Percentiles rank a stretch among this genome's conserved stretches.
phyloP scores from a whole-genome alignment of 2,329 filamentous ascomycete genomes.

The Xylariaceae sp. region DNA sequence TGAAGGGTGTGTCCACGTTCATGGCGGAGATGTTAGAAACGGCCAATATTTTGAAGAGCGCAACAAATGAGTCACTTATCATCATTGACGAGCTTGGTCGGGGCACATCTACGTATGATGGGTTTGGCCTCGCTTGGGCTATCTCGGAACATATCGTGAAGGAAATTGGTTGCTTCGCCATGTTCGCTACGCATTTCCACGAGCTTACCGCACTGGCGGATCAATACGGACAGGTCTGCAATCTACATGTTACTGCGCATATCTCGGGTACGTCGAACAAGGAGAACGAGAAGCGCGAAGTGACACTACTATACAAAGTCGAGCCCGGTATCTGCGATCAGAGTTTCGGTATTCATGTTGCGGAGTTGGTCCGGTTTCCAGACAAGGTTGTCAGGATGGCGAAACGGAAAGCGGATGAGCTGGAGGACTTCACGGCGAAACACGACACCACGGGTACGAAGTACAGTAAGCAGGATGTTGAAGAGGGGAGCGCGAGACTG shows the following conservation, averaged over 20 bases:
- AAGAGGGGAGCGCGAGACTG: slow-evolving; percentile 78
- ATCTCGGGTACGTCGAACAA: slow-evolving; percentile 50
- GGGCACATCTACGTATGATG: slow-evolving; percentile 96
- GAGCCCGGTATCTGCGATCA: slow-evolving; percentile 95
- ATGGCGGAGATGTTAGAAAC: slow-evolving; percentile 99
- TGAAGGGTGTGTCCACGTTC: slow-evolving; percentile 97
- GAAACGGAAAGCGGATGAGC: slow-evolving; percentile 96
- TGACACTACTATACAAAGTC: slow-evolving; percentile 95
- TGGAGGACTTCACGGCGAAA: slow-evolving; percentile 89
- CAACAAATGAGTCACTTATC: slow-evolving; percentile 90
- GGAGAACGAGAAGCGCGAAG: slow-evolving; percentile 64
- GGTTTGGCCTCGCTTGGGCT: slow-evolving; percentile 97
- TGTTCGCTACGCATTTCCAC: slow-evolving; percentile 98
- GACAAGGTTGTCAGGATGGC: slow-evolving; percentile 98
- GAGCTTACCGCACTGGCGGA: slow-evolving; percentile 90
- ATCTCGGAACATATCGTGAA: slow-evolving; percentile 97
- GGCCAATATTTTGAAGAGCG: slow-evolving; percentile 95
- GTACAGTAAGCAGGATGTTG: slow-evolving; percentile 81
- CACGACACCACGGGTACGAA: slow-evolving; percentile 50
- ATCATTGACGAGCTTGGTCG: slow-evolving; percentile 98
- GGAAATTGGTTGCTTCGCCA: slow-evolving; percentile 88
- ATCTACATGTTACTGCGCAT: slow-evolving; percentile 94
- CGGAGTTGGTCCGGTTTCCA: slow-evolving; percentile 92
- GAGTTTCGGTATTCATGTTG: slow-evolving; percentile 97
- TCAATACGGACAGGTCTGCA: slow-evolving; percentile 80